phyloP scores from a whole-genome alignment of 495 filamentous ascomycete genomes.

The Diplogelasinospora grovesii region DNA sequence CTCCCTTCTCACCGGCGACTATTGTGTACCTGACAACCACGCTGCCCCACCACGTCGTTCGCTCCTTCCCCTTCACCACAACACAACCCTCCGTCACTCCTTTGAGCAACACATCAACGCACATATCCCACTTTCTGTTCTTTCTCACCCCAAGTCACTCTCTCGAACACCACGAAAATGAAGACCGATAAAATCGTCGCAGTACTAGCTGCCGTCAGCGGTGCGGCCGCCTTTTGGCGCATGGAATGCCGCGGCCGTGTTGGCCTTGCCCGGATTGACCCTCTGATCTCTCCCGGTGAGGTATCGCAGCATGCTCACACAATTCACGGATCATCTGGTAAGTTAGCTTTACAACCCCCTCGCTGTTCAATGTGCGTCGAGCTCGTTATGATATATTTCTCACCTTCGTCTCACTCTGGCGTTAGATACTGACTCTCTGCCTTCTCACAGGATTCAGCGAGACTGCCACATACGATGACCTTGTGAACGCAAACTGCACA shows the following conservation, averaged over 20 bases:
- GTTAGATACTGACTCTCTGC: neutral
- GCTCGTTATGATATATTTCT: too few relatives aligned
- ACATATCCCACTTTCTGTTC: neutral
- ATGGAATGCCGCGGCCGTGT: constrained; percentile 67
- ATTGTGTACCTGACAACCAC: too few relatives aligned
- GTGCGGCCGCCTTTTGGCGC: constrained; percentile 73
- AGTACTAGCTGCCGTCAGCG: constrained; percentile 21
- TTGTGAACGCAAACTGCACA: constrained; percentile 51
- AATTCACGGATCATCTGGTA: constrained; percentile 61
- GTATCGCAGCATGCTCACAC: constrained; percentile 65
- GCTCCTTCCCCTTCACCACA: too few relatives aligned
- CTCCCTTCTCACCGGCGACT: too few relatives aligned
- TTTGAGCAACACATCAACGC: too few relatives aligned
- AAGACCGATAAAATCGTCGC: constrained; percentile 16
- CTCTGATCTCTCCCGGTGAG: constrained; percentile 54
- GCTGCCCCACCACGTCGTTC: too few relatives aligned
- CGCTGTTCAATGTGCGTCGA: neutral
- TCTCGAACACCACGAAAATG: constrained; percentile 22
- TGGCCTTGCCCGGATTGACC: constrained; percentile 65
- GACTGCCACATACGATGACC: constrained; percentile 39
- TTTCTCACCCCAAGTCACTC: constrained; percentile 10
- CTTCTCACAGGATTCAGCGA: constrained; percentile 41
- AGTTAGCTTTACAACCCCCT: too few relatives aligned
- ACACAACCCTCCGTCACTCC: too few relatives aligned
- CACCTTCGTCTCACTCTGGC: too few relatives aligned